Evolutionary conservation across 129 eudicot species (phyloP), one percentile per base, ranked within the genome.

Genomic region (Silybum marianum): DNA sequence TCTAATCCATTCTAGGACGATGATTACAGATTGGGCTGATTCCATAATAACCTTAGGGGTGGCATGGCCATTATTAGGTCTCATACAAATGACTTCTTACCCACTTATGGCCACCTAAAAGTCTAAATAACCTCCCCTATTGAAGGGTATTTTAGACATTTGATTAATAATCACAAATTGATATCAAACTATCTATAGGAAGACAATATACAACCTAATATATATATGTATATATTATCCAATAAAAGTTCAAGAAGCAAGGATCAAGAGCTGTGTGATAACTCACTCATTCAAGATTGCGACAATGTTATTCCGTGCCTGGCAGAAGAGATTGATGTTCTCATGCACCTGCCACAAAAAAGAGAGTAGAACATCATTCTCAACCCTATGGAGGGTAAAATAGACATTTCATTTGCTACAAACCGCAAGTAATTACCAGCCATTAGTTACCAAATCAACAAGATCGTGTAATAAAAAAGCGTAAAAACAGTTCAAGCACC

Each of bases 261-360:
- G 23, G 69, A 11, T 25, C 11, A 73, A 58, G 81, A 74, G 58
- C 40, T 9, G 66, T 9, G 66, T 58, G 10, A 78, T 54, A 67
- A 79, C 97, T 13, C 89, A 93, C 98, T 88, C 96, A 51, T 91
- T 93, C 85, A 93, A 69, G 85, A 93, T 85, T 2, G 88, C 67
- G 6, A 88, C 73, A 36, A 93, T 87, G 85, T 93, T 93, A 44
- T 79, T 85, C 34, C 92, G 89, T 14, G 94, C 97, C 73, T 91
- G 97, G 83, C 88, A 83, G 48, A 93, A 91, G 77, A 93, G 97
- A 73, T 80, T 87, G 76, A 93, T 75, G 89, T 93, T 93, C 85
- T 93, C 98, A 60, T 91, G 91, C 71, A 91, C 77, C 98, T 93
- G 91, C 84, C 78, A 65, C 42, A 46, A 82, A 79, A 79, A 79